A percentile compares a stretch with the other conserved stretches of the same genome.
phyloP scores from a whole-genome alignment of 1,284 basidiomycete species.

The Fistulinella cinereoalba region DNA sequence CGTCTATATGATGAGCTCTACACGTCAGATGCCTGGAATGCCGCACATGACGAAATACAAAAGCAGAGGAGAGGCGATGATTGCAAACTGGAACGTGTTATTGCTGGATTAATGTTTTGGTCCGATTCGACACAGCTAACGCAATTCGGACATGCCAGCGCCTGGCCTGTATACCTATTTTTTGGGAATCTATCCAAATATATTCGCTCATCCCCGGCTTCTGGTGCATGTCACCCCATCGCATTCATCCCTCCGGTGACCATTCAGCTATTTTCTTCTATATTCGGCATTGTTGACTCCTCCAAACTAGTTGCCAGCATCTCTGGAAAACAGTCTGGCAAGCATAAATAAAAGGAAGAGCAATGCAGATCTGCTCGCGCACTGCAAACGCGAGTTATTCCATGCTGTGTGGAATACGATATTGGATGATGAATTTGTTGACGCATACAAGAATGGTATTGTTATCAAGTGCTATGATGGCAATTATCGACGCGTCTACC shows the following conservation, averaged over 20 bases:
- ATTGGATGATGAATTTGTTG: conserved; percentile 28
- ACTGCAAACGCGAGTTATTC: conserved; percentile 26
- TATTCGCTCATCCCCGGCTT: not conserved
- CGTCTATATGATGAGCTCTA: conserved; percentile 2
- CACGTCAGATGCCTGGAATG: not conserved
- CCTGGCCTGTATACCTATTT: conserved; percentile 1
- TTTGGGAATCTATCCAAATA: conserved; percentile 5
- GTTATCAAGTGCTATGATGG: conserved; percentile 32
- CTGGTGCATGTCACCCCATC: not conserved
- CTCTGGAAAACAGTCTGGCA: not conserved
- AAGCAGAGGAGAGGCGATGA: not conserved
- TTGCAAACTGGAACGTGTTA: not conserved
- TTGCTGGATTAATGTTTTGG: conserved; percentile 4
- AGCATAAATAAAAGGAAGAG: conserved; percentile 4
- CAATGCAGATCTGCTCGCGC: not conserved
- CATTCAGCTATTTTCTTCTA: too few relatives aligned
- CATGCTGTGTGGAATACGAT: conserved; percentile 34
- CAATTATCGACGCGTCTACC: conserved; percentile 24
- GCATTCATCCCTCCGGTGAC: not conserved
- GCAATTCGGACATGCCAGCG: not conserved
- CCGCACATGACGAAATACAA: not conserved
- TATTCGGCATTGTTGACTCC: too few relatives aligned
- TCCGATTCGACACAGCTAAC: not conserved
- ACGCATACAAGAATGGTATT: conserved; percentile 33
- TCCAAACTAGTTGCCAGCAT: not conserved